These are phyloP conservation scores for Houttuynia cordata DNA, from an alignment of 164 flowering plant genomes.

Conservation along the genomic window DNA sequence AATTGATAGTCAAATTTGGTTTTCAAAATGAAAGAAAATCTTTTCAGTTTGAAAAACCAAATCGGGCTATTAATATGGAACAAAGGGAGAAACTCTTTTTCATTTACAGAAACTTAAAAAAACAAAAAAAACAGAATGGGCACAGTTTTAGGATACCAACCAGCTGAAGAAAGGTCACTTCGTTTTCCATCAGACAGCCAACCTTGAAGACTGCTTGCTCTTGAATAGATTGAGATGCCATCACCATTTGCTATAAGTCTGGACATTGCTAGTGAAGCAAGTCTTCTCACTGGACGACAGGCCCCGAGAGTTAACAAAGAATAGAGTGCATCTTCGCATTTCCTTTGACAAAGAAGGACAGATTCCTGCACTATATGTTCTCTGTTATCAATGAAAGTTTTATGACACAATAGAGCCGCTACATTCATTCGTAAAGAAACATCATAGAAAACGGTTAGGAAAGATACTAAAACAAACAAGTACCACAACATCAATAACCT, in stretches of 20 bases:
- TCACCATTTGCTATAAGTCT: constrained; percentile 77
- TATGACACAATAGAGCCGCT: not conserved
- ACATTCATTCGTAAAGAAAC: no score
- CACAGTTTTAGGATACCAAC: constrained; percentile 26
- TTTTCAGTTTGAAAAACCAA: no score
- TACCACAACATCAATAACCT: no score
- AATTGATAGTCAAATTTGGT: no score
- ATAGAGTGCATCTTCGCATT: constrained; percentile 90
- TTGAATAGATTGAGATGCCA: constrained; percentile 77
- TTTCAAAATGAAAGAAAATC: no score
- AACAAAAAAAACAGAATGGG: not conserved
- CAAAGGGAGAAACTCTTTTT: no score
- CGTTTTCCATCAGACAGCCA: constrained; percentile 87
- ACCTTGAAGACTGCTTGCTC: constrained; percentile 88
- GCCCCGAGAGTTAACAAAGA: constrained; percentile 83
- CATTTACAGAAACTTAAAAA: not conserved
- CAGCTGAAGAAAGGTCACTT: constrained; percentile 69
- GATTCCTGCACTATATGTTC: constrained; percentile 46
- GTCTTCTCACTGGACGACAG: constrained; percentile 77
- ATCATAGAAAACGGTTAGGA: no score
- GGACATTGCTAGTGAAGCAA: constrained; percentile 87
- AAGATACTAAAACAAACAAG: no score
- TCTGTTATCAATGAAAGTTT: not conserved
- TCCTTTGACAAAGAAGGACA: constrained; percentile 77
- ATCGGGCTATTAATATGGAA: no score